Evolutionary conservation across 2,329 filamentous ascomycete species (phyloP), one percentile per base, ranked within the genome.

Genomic region (Pyricularia pennisetigena): DNA sequence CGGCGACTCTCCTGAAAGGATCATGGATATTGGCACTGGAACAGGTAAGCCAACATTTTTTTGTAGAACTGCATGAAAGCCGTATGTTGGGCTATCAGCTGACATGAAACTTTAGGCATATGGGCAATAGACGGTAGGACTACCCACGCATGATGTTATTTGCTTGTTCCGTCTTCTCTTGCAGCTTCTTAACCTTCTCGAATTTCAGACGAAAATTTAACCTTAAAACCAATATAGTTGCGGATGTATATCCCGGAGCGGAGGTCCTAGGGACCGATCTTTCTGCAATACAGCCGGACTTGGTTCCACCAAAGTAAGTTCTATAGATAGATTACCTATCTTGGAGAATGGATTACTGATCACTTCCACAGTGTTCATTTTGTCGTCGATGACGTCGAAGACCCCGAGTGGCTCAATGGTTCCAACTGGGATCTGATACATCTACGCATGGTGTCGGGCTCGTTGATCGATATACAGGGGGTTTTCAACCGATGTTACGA

Each of bases 381-480:
- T 76, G 79, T 88, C 69, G 81, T 90, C 10, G 87, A 90, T 72
- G 87, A 90, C 73, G 82, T 83, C 66, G 85, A 88, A 70, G 80
- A 84, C 64, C 59, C 30, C 30, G 80, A 85, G 9, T 90, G 88
- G 88, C 71, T 77, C 4, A 78, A 79, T 29, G 85, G 83, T 66
- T 76, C 79, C 4, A 78, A 82, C 67, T 88, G 85, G 72, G 86
- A 89, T 74, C 81, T 85, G 70, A 82, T 89, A 1, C 82, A 81
- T 79, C 83, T 81, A 72, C 81, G 77, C 72, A 82, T 73, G 73
- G 83, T 78, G 79, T 85, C 80, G 72, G 79, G 71, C 29, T 80
- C 82, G 32, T 80, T 90, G 59, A 77, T 79, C n/a, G 79, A 89
- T 71, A 73, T 86, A 24, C 74, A 78, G 24, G 79, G 81, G 64